Base-by-base conservation (phyloP, 2,329 filamentous ascomycete species). In the Coniochaeta hoffmannii region DNA sequence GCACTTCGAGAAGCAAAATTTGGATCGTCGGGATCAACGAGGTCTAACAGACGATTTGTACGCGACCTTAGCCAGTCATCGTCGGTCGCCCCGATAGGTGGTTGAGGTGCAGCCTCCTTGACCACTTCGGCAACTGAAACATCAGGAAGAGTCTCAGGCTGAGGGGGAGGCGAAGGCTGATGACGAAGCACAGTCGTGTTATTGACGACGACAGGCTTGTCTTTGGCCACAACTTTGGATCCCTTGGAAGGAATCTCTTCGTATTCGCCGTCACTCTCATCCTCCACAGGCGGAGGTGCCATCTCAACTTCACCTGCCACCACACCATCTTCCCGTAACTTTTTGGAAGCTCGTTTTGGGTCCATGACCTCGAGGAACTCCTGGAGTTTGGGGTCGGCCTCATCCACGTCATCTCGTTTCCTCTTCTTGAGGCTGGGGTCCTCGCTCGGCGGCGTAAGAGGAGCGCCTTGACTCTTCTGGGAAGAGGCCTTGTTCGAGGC, bases 11-110 rank as follows among this genome's bases (percentile, higher is more conserved):
- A 57, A 54, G 62, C 55, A 17, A 64, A 59, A 50, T 64, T 60
- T 1, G 71, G 69, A 57, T 88, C 82, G 57, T 86, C 86, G 44
- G 90, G 87, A 63, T 96, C 90, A 54, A 92, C 78, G 28, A 97
- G 76, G 68, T 93, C 94, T 53, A 97, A 78, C 51, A 96, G 75
- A 64, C 93, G 83, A 71, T 87, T 97, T 14, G 92, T 97, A 62
- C 89, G 85, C 59, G 89, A 93, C 56, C 93, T 85, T 62, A 97
- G 77, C 94, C 94, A 99, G 70, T 97, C 92, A 58, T 87, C 85
- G 71, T 97, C 91, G 22, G 87, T 86, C 3, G 85, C 77, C 53
- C 75, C 74, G 51, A 52, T 22, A 53, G 30, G 31, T 15, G 30
- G 28, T n/a, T n/a, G n/a, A n/a, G n/a, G n/a, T n/a, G n/a, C n/a